Evolutionary conservation across 2,329 filamentous ascomycete species (phyloP).

Genomic region (Niveomyces coronatus): DNA sequence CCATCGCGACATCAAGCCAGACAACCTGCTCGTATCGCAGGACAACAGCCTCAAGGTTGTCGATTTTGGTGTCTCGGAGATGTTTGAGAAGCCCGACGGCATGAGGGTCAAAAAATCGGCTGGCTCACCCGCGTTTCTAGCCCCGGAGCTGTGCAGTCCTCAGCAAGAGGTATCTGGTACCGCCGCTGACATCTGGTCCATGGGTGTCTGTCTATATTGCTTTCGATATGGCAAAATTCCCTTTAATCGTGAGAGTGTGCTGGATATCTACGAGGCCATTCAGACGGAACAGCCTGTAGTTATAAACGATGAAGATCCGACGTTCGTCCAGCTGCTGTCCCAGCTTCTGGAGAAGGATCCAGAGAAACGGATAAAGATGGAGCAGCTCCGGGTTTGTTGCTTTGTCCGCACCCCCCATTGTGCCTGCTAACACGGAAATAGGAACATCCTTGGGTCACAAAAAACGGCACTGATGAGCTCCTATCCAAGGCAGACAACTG

Average conservation of each 20-base stretch:
- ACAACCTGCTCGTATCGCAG: constrained; percentile 82
- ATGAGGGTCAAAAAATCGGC: constrained; percentile 93
- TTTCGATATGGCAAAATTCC: constrained; percentile 81
- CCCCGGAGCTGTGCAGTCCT: constrained; percentile 81
- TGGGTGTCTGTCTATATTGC: constrained; percentile 93
- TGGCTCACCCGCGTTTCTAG: constrained; percentile 88
- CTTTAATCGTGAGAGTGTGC: constrained; percentile 66
- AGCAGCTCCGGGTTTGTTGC: constrained; percentile 61
- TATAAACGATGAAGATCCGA: constrained; percentile 51
- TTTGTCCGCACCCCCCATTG: not conserved
- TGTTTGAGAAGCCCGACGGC: constrained; percentile 76
- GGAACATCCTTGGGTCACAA: constrained; percentile 92
- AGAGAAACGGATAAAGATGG: constrained; percentile 71
- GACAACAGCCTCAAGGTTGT: constrained; percentile 95
- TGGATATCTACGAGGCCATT: constrained; percentile 87
- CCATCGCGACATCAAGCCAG: constrained; percentile 95
- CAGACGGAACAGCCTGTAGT: constrained; percentile 56
- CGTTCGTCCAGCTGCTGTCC: constrained; percentile 65
- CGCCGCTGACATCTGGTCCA: constrained; percentile 95
- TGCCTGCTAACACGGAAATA: constrained; percentile 25
- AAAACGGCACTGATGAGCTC: constrained; percentile 63
- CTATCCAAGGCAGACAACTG: constrained; percentile 81
- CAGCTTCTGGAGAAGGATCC: constrained; percentile 78
- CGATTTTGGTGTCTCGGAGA: constrained; percentile 98
- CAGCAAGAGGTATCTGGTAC: constrained; percentile 82